phyloP scores from a whole-genome alignment of 2,329 filamentous ascomycete genomes.

The Xylaria sp. region DNA sequence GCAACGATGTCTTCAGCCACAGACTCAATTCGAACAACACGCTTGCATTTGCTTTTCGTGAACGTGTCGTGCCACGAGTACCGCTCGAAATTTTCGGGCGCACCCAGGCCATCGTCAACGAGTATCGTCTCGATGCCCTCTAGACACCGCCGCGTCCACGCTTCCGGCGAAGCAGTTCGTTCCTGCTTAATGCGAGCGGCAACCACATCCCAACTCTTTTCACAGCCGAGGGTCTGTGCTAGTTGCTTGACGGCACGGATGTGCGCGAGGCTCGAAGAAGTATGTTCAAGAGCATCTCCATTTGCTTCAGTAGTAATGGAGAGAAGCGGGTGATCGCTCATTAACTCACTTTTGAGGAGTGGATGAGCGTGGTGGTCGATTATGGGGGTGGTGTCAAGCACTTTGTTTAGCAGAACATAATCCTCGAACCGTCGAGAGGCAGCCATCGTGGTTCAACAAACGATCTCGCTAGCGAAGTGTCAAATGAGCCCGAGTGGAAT shows the following conservation, averaged over 20 bases:
- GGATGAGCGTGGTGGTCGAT: constrained; percentile 78
- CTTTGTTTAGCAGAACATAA: background rate
- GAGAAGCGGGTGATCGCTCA: constrained; percentile 55
- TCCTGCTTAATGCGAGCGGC: constrained; percentile 50
- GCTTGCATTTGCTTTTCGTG: constrained; percentile 66
- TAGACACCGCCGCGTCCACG: constrained; percentile 68
- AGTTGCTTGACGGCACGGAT: constrained; percentile 73
- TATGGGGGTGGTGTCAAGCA: constrained; percentile 58
- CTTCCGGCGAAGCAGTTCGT: constrained; percentile 54
- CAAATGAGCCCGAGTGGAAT: background rate
- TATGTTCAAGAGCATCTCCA: constrained; percentile 68
- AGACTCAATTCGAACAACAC: constrained; percentile 79
- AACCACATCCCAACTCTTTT: constrained; percentile 64
- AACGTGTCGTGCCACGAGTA: constrained; percentile 71
- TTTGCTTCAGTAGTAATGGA: constrained; percentile 75
- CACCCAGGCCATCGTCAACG: constrained; percentile 76
- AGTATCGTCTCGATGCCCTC: constrained; percentile 74
- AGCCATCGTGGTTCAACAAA: background rate
- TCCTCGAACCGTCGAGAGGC: background rate
- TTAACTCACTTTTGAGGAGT: constrained; percentile 59
- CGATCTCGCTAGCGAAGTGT: background rate
- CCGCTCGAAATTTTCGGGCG: constrained; percentile 58
- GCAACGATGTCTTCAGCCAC: constrained; percentile 68
- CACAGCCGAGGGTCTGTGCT: constrained; percentile 66
- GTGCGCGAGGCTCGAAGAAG: constrained; percentile 68